Conservation (phyloP, 1,284 basidiomycete species). For the Meripilus lineatus region DNA sequence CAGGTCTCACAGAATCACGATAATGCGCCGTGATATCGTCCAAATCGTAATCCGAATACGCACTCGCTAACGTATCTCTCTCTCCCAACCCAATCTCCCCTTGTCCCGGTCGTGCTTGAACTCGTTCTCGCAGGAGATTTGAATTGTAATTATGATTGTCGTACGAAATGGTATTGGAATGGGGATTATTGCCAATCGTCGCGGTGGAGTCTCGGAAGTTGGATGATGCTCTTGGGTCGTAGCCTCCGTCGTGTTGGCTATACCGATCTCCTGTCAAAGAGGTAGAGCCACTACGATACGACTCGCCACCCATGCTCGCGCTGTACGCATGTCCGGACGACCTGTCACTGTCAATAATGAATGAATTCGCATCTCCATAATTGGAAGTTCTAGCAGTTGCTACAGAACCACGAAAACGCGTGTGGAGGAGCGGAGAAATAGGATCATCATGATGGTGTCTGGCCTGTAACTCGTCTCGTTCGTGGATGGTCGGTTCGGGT, state of each 20-base stretch:
- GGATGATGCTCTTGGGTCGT: no score
- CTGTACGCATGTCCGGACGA: no score
- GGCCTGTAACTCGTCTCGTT: conserved; percentile 9
- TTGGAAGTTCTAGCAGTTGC: conserved; percentile 46
- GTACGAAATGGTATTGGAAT: not conserved
- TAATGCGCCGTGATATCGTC: conserved; percentile 26
- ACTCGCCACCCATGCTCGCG: no score
- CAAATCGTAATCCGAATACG: conserved; percentile 31
- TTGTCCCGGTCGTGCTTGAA: not conserved
- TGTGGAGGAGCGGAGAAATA: conserved; percentile 58
- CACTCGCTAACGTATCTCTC: not conserved
- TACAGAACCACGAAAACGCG: conserved; percentile 53
- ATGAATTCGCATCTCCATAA: conserved; percentile 26
- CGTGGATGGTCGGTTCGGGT: conserved; percentile 15
- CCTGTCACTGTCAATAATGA: conserved; percentile 14
- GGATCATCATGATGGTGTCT: conserved; percentile 23
- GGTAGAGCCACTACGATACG: no score
- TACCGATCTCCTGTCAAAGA: no score
- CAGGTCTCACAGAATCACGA: conserved; percentile 18
- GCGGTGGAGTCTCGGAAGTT: no score
- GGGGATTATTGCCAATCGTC: conserved; percentile 3
- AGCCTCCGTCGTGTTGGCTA: no score
- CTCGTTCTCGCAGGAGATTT: not conserved
- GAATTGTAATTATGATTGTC: not conserved
- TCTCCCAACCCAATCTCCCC: not conserved